phyloP scores from a whole-genome alignment of 495 filamentous ascomycete species.

The Hyaloscypha variabilis region DNA sequence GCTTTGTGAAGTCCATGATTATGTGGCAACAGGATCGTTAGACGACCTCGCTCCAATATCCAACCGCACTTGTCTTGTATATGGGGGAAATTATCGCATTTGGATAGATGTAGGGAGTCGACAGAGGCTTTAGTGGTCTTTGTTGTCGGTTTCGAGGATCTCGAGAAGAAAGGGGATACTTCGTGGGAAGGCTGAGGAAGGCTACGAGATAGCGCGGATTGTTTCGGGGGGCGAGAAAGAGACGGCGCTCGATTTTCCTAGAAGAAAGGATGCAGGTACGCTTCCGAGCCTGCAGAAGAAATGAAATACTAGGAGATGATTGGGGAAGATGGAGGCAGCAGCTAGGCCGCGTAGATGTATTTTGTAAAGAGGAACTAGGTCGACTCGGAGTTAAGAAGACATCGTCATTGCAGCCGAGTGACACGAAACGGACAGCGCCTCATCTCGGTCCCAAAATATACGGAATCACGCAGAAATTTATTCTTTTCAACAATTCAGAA shows the following conservation, averaged over 20 bases:
- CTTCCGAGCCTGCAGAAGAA: slow-evolving; percentile 14
- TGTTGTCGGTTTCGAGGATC: neutral
- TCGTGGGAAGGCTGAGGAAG: slow-evolving; percentile 12
- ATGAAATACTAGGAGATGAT: neutral
- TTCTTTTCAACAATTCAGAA: neutral
- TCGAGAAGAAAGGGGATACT: neutral
- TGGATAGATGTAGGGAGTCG: neutral
- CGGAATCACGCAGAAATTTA: neutral
- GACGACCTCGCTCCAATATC: neutral
- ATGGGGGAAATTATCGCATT: neutral
- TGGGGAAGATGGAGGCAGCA: neutral
- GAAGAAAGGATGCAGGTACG: neutral
- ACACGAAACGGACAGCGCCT: slow-evolving; percentile 1
- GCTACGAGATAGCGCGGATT: slow-evolving; percentile 3
- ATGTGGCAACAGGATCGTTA: neutral
- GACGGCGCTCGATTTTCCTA: neutral
- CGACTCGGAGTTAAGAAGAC: slow-evolving; percentile 5
- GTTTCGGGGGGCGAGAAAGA: neutral
- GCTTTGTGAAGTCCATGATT: slow-evolving; percentile 72
- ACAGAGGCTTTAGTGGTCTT: neutral
- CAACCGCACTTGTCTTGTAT: neutral
- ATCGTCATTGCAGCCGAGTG: neutral
- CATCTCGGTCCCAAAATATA: neutral
- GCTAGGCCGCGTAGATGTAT: neutral
- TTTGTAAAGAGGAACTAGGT: neutral